Evolutionary conservation across 2,329 filamentous ascomycete species (phyloP).

Genomic region (Dactylellina drechsleri): DNA sequence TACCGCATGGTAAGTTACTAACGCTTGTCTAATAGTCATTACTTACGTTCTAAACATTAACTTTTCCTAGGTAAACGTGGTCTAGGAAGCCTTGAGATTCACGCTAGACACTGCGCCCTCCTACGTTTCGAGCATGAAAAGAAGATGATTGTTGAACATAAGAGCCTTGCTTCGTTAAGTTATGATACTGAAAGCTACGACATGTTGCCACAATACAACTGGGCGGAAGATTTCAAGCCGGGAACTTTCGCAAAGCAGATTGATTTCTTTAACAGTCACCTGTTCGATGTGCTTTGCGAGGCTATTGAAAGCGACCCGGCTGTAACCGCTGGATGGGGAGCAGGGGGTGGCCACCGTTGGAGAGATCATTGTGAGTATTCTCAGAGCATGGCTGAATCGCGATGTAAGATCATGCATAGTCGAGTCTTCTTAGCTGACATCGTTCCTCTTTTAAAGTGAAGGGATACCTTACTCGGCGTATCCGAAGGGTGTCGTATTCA

Average conservation of each 20-base stretch:
- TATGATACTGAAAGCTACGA: constrained; percentile 57
- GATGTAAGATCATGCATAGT: constrained; percentile 4
- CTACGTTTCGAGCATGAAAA: constrained; percentile 42
- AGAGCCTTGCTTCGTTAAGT: constrained; percentile 26
- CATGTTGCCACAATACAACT: constrained; percentile 57
- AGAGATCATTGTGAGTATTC: constrained; percentile 35
- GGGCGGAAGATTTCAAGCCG: constrained; percentile 52
- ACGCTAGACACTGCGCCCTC: constrained; percentile 48
- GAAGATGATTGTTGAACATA: constrained; percentile 44
- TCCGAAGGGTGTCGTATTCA: constrained; percentile 56
- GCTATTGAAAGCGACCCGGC: constrained; percentile 17
- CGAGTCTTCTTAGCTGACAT: constrained; percentile 10
- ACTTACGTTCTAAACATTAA: background rate
- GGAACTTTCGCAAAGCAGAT: constrained; percentile 37
- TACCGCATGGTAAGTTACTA: constrained; percentile 33
- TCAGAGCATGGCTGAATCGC: no score
- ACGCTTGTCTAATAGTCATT: background rate
- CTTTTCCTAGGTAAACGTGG: constrained; percentile 30
- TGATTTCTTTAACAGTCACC: constrained; percentile 55
- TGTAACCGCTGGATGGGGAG: background rate
- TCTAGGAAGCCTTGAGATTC: constrained; percentile 35
- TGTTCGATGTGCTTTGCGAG: constrained; percentile 53
- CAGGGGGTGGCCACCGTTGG: background rate
- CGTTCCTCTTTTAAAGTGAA: constrained; percentile 29
- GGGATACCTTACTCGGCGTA: constrained; percentile 57